Evolutionary conservation across 169 alveolate species (phyloP).

Genomic region (Cryptosporidium ryanae): DNA sequence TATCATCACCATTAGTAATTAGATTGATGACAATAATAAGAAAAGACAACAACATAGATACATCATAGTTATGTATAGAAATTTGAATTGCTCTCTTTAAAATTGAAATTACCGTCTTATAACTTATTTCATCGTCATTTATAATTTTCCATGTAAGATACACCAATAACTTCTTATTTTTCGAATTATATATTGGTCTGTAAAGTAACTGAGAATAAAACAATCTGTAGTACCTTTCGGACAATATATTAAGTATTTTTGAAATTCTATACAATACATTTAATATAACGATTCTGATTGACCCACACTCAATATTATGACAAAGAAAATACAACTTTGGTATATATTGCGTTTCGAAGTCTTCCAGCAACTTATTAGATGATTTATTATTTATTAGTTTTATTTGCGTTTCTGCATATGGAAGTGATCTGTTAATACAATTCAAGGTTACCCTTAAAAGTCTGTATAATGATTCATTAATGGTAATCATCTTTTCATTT

Average conservation of each 20-base stretch:
- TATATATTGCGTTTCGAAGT: slow-evolving; percentile 38
- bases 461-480: slow-evolving; percentile 46
- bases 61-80: slow-evolving; percentile 39
- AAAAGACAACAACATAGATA: slow-evolving; percentile 38
- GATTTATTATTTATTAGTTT: slow-evolving; percentile 8
- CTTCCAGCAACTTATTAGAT: slow-evolving; percentile 26
- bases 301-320: slow-evolving; percentile 59
- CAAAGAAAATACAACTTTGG: slow-evolving; percentile 66
- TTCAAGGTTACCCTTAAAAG: slow-evolving; percentile 60
- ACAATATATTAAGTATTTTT: slow-evolving; percentile 32
- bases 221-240: slow-evolving; percentile 46
- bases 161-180: slow-evolving; percentile 41
- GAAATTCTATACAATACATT: slow-evolving; percentile 48
- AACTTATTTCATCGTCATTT: slow-evolving; percentile 20
- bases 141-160: slow-evolving; percentile 38
- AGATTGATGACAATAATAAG: slow-evolving; percentile 45
- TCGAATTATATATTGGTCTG: slow-evolving; percentile 42
- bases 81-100: slow-evolving; percentile 55
- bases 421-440: slow-evolving; percentile 57
- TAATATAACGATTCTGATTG: slow-evolving; percentile 57
- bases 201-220: slow-evolving; percentile 59
- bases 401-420: slow-evolving; percentile 68
- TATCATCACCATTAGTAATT: slow-evolving; percentile 1
- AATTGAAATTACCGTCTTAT: slow-evolving; percentile 23
- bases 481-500: background rate